Evolutionary conservation across 140 eudicot genomes (phyloP).

Genomic region (Oenanthe javanica): DNA sequence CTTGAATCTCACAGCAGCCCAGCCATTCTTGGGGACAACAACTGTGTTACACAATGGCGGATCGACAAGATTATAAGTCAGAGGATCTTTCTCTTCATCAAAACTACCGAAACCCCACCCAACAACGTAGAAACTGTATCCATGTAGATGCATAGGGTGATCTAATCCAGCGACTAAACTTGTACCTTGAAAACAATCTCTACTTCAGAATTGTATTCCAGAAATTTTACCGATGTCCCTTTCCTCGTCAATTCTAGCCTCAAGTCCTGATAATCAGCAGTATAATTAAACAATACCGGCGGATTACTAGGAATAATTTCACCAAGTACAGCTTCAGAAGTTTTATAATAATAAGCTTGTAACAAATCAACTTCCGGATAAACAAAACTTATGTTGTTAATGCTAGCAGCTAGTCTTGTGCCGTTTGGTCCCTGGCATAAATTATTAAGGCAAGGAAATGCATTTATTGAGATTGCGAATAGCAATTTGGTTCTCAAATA

Average conservation of each 20-base stretch:
- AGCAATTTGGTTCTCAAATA: background rate
- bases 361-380: constrained; percentile 13
- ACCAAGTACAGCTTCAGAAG: constrained; percentile 1
- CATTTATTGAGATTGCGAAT: constrained; percentile 18
- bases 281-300: constrained; percentile 15
- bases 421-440: constrained; percentile 30
- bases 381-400: constrained; percentile 21
- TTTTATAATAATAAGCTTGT: constrained; percentile 17
- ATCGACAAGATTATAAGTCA: constrained; percentile 1
- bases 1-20: constrained; percentile 9
- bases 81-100: constrained; percentile 7
- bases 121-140: constrained; percentile 10
- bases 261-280: constrained; percentile 12
- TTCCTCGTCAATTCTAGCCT: background rate
- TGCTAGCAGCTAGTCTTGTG: constrained; percentile 18
- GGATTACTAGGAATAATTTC: constrained; percentile 16
- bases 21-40: constrained; percentile 12
- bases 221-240: background rate
- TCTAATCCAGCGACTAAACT: constrained; percentile 1
- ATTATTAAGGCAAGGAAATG: constrained; percentile 11
- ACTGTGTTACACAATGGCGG: constrained; percentile 10
- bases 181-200: constrained; percentile 14
- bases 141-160: constrained; percentile 12
- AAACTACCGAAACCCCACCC: constrained; percentile 10
- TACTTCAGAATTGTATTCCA: background rate